Evolutionary conservation across 2,329 filamentous ascomycete species (phyloP).

Genomic region (Colletotrichum tanaceti): DNA sequence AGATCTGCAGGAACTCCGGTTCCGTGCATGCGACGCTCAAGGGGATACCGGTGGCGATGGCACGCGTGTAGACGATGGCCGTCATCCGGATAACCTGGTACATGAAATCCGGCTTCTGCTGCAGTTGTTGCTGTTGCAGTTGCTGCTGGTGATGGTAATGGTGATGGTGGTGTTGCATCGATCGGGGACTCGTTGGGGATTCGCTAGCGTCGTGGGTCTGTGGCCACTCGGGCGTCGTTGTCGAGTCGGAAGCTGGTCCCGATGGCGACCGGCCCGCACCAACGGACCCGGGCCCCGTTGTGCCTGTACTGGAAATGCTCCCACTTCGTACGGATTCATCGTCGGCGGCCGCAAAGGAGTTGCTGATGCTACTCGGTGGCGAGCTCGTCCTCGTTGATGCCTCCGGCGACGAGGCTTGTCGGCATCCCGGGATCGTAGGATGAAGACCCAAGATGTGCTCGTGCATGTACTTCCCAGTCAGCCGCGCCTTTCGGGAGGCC

Average conservation of each 20-base stretch:
- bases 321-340: slow-evolving; percentile 17
- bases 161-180: slow-evolving; percentile 11
- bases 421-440: slow-evolving; percentile 21
- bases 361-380: neutral
- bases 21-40: slow-evolving; percentile 55
- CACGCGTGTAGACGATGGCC: slow-evolving; percentile 60
- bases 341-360: slow-evolving; percentile 9
- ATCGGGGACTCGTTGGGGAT: slow-evolving; percentile 10
- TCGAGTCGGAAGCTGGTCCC: slow-evolving; percentile 26
- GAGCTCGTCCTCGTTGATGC: slow-evolving; percentile 5
- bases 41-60: slow-evolving; percentile 56
- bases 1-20: slow-evolving; percentile 57
- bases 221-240: slow-evolving; percentile 35
- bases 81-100: slow-evolving; percentile 60
- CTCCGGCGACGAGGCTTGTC: slow-evolving; percentile 6
- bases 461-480: slow-evolving; percentile 25
- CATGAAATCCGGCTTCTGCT: slow-evolving; percentile 53
- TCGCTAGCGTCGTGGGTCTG: slow-evolving; percentile 24
- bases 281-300: slow-evolving; percentile 18
- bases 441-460: slow-evolving; percentile 26
- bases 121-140: slow-evolving; percentile 23
- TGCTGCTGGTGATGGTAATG: slow-evolving; percentile 8
- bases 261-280: slow-evolving; percentile 20
- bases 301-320: slow-evolving; percentile 21
- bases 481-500: slow-evolving; percentile 21